Base-by-base conservation (phyloP, 805 yeast genomes). In the Hanseniaspora thailandica region DNA sequence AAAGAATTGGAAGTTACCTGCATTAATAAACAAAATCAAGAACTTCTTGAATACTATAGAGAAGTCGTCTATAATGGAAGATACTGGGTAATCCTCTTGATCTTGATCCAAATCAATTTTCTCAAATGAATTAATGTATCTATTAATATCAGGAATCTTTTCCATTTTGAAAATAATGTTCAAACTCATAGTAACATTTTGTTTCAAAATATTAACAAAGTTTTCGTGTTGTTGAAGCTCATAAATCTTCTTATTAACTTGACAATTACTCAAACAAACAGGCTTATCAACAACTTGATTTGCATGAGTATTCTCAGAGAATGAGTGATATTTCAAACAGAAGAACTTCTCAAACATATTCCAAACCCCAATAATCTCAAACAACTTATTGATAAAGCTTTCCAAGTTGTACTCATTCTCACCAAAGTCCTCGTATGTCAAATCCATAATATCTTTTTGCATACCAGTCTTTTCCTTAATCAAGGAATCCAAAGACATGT, bases 31-130 rank as follows among this genome's bases (percentile, higher is more conserved):
- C 55, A 82, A 83, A 23, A 80, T 69, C 34, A 88, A 64, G 17
- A 84, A 74, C 35, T 80, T 77, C 61, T 86, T 84, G 44, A 89
- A 68, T 8, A 88, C 78, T 59, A 87, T 72, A 26, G 86, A 76
- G 33, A 86, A 69, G 63, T 93, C 98, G 61, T 93, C 98, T 23
- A 89, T 79, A 22, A 86, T 81, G 0, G 97, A 86, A 0, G 94
- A 79, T 4, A 84, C 77, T 2, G 89, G 90, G 5, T 81, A 61
- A 19, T 64, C 60, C 1, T 57, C 52, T 46, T 62, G 66, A 10
- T 58, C 55, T 34, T 63, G 64, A 26, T 46, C 44, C 15, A 40
- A 17, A 8, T 34, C 47, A 2, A 44, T 20, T 22, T 41, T 41
- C 56, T 58, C 28, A 54, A 52, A 10, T 36, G 65, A 55, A 13